Evolutionary conservation across 495 filamentous ascomycete species (phyloP).

Genomic region (Talaromyces borbonicus): DNA sequence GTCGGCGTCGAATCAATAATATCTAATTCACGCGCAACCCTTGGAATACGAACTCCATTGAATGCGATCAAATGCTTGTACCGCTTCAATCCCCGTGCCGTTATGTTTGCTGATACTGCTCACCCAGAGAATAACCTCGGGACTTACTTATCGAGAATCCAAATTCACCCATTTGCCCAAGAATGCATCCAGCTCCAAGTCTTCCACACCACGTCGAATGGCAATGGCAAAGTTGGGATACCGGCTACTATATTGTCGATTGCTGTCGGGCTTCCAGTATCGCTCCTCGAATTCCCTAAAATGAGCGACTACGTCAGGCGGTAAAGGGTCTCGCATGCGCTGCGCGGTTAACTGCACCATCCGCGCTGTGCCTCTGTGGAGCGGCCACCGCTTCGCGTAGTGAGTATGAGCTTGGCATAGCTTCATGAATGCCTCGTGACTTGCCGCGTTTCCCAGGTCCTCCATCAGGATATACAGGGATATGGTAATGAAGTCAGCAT

Average conservation of each 20-base stretch:
- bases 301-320: slow-evolving; percentile 19
- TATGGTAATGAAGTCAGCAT: slow-evolving; percentile 24
- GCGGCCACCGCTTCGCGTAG: slow-evolving; percentile 19
- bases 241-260: slow-evolving; percentile 20
- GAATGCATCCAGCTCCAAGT: slow-evolving; percentile 18
- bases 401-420: slow-evolving; percentile 16
- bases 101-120: too few relatives aligned
- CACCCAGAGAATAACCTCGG: too few relatives aligned
- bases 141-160: too few relatives aligned
- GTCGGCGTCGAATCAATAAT: too few relatives aligned
- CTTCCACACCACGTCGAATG: slow-evolving; percentile 1
- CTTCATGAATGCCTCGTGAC: slow-evolving; percentile 19
- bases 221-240: slow-evolving; percentile 21
- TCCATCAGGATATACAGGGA: slow-evolving; percentile 23
- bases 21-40: too few relatives aligned
- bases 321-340: slow-evolving; percentile 17
- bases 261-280: slow-evolving; percentile 16
- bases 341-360: slow-evolving; percentile 24
- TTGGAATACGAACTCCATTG: too few relatives aligned
- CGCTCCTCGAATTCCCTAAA: slow-evolving; percentile 21
- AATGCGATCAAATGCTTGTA: too few relatives aligned
- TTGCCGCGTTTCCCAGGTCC: slow-evolving; percentile 14
- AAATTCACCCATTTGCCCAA: slow-evolving; percentile 21
- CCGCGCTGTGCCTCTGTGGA: slow-evolving; percentile 24
- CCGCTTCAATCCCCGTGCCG: too few relatives aligned